phyloP scores from a whole-genome alignment of 1,284 basidiomycete species.

The Ceratobasidium theobromae region DNA sequence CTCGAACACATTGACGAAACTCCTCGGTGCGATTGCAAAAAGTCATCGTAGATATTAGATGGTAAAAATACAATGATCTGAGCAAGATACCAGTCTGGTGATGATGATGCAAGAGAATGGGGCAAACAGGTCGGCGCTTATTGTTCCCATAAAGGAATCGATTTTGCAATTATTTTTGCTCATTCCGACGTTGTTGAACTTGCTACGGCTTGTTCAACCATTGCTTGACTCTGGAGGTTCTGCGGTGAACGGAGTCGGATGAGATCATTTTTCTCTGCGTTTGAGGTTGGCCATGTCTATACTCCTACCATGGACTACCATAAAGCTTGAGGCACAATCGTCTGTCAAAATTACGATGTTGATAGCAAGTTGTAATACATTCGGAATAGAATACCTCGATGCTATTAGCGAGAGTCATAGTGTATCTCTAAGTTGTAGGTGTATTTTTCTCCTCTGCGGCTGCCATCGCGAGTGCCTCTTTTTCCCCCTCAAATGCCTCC shows the following conservation, averaged over 20 bases:
- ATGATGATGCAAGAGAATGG: conserved; percentile 31
- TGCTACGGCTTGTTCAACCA: conserved; percentile 32
- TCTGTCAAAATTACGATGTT: neutral
- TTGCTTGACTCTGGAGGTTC: conserved; percentile 18
- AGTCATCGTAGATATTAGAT: conserved; percentile 1
- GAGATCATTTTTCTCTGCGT: conserved; percentile 54
- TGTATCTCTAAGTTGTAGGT: neutral
- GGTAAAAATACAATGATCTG: conserved; percentile 26
- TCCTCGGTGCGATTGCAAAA: conserved; percentile 57
- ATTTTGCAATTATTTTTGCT: conserved; percentile 27
- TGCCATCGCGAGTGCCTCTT: conserved; percentile 35
- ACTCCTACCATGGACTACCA: conserved; percentile 60
- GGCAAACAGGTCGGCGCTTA: conserved; percentile 28
- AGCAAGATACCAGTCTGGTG: conserved; percentile 10
- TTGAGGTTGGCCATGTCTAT: conserved; percentile 69
- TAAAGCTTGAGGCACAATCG: conserved; percentile 66
- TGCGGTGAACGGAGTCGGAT: conserved; percentile 20
- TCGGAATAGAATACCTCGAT: neutral
- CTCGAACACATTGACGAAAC: conserved; percentile 56
- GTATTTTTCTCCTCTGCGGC: neutral
- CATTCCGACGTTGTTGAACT: conserved; percentile 26
- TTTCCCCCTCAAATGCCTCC: conserved; percentile 71
- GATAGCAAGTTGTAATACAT: conserved; percentile 11
- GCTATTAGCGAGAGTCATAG: neutral
- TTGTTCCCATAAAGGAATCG: neutral